Percentiles rank a stretch among this genome's conserved stretches.
Evolutionary conservation across 208 protist species (phyloP).

Genomic region (Eutreptiella sp.): DNA sequence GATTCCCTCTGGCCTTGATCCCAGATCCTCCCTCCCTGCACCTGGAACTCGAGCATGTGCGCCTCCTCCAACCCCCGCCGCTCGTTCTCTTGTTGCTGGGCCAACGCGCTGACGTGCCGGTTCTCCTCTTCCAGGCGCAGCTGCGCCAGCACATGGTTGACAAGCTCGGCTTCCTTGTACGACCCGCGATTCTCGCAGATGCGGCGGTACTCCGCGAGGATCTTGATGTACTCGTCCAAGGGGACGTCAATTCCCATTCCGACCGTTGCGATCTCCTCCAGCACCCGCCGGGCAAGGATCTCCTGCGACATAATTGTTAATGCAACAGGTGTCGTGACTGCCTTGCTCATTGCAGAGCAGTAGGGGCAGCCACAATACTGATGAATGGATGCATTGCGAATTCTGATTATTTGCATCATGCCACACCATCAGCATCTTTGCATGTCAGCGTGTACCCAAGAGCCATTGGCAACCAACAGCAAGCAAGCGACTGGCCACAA

Average conservation of each 20-base stretch:
- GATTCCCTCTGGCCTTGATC: too few species aligned
- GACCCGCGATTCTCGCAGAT: conserved; percentile 65
- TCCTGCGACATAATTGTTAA: too few species aligned
- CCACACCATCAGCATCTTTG: too few species aligned
- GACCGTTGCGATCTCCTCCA: conserved; percentile 60
- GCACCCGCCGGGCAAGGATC: conserved; percentile 54
- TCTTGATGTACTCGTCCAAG: conserved; percentile 48
- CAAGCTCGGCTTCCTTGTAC: conserved; percentile 80
- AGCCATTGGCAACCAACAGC: too few species aligned
- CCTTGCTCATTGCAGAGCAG: too few species aligned
- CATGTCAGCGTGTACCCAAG: too few species aligned
- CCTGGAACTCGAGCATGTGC: conserved; percentile 75
- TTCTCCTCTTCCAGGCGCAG: conserved; percentile 78
- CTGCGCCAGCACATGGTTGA: conserved; percentile 75
- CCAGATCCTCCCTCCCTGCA: too few species aligned
- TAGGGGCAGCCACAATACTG: too few species aligned
- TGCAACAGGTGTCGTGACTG: too few species aligned
- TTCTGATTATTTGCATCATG: too few species aligned
- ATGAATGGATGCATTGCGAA: too few species aligned
- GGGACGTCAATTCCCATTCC: conserved; percentile 41
- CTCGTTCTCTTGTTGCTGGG: conserved; percentile 75
- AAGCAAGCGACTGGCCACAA: too few species aligned
- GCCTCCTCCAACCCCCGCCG: conserved; percentile 63
- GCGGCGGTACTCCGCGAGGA: conserved; percentile 62
- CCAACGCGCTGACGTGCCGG: conserved; percentile 61